Percentiles rank a stretch among this genome's conserved stretches.
Conservation (phyloP, 83 land plant species). For the Isoetes engelmannii region DNA sequence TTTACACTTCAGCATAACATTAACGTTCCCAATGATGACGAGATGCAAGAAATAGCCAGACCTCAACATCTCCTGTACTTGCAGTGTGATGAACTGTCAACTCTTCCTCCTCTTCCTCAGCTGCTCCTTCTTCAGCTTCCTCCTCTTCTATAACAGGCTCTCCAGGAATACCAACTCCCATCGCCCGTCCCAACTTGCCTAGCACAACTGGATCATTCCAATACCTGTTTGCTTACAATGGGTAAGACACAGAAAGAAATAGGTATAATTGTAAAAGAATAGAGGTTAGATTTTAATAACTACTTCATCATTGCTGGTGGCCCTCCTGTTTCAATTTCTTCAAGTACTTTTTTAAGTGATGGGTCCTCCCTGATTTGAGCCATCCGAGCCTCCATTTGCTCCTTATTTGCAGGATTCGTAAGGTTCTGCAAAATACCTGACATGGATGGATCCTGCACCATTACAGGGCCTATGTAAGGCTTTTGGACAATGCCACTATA, state of each 20-base stretch:
- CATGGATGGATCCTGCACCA: slow-evolving; percentile 80
- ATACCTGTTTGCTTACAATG: slow-evolving; percentile 41
- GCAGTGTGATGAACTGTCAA: slow-evolving; percentile 80
- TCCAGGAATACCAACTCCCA: slow-evolving; percentile 64
- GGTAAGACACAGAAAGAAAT: background rate
- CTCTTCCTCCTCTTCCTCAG: slow-evolving; percentile 60
- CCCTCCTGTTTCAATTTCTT: slow-evolving; percentile 59
- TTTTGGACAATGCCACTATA: no score
- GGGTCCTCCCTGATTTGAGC: slow-evolving; percentile 51
- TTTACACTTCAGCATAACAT: background rate
- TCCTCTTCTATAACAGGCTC: slow-evolving; percentile 42
- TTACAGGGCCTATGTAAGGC: no score
- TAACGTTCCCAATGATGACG: background rate
- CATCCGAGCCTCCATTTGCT: slow-evolving; percentile 57
- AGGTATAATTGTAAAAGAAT: background rate
- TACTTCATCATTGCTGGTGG: slow-evolving; percentile 79
- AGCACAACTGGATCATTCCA: slow-evolving; percentile 93
- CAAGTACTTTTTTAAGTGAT: slow-evolving; percentile 51
- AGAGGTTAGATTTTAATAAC: slow-evolving; percentile 6
- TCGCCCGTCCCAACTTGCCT: slow-evolving; percentile 81
- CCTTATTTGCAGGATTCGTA: slow-evolving; percentile 47
- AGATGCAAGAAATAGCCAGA: slow-evolving; percentile 7
- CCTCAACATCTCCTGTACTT: slow-evolving; percentile 92
- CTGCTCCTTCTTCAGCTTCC: slow-evolving; percentile 48
- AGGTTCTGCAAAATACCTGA: slow-evolving; percentile 68